Percentiles rank a stretch among this genome's conserved stretches.
These are phyloP conservation scores for Marasmius fiardii DNA, from an alignment of 1,284 basidiomycete species.

Conservation along the genomic window DNA sequence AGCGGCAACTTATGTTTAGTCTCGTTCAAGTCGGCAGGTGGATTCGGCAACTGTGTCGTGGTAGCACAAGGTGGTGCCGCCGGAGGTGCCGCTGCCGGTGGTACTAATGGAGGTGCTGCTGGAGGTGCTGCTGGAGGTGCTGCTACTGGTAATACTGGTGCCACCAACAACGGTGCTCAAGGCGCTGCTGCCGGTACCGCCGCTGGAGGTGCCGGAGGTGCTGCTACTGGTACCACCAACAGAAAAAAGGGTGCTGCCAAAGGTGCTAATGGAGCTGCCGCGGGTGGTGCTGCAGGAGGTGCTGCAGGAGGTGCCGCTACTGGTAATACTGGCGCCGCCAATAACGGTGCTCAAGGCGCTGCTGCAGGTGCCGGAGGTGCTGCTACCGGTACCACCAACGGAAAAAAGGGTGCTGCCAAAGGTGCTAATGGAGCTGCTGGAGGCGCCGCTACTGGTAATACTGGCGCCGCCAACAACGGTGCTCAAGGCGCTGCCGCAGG, in stretches of 20 bases:
- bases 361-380: constrained; percentile 11
- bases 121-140: constrained; percentile 13
- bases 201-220: constrained; percentile 10
- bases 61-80: constrained; percentile 27
- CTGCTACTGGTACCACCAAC: constrained; percentile 10
- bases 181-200: constrained; percentile 10
- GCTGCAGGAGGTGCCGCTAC: constrained; percentile 13
- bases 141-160: constrained; percentile 8
- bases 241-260: background rate
- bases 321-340: constrained; percentile 5
- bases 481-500: constrained; percentile 7
- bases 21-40: constrained; percentile 39
- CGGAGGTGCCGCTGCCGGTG: constrained; percentile 5
- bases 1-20: constrained; percentile 42
- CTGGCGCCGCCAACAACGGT: constrained; percentile 1
- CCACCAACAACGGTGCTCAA: background rate
- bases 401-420: background rate
- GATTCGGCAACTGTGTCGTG: constrained; percentile 53
- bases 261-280: constrained; percentile 10
- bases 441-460: constrained; percentile 8
- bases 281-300: constrained; percentile 12
- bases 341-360: constrained; percentile 6
- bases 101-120: constrained; percentile 1
- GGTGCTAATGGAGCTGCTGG: constrained; percentile 10
- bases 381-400: background rate